Conservation (phyloP, 2,329 filamentous ascomycete genomes). For the Pseudogymnoascus sp. region DNA sequence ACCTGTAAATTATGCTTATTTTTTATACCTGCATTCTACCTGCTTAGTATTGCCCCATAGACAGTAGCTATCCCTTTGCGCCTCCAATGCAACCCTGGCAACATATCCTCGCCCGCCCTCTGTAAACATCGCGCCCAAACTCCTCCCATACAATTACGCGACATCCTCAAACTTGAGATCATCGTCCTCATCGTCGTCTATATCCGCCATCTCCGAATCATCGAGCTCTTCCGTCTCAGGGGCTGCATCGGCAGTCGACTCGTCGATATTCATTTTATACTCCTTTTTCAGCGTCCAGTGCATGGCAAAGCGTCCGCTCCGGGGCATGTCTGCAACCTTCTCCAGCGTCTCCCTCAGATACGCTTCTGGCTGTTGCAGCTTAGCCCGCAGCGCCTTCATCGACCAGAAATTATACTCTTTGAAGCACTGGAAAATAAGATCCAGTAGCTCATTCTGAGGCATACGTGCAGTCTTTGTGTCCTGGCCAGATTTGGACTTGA, state of each 20-base stretch:
- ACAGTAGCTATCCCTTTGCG: neutral
- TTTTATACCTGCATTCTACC: slow-evolving; percentile 1
- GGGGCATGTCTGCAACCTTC: slow-evolving; percentile 72
- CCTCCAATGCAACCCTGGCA: neutral
- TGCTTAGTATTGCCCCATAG: neutral
- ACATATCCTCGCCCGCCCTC: slow-evolving; percentile 11
- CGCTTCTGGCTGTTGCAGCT: slow-evolving; percentile 80
- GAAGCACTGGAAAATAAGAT: slow-evolving; percentile 77
- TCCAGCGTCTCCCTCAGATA: slow-evolving; percentile 81
- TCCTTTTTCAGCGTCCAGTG: slow-evolving; percentile 74
- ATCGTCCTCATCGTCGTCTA: slow-evolving; percentile 51
- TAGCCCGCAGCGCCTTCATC: slow-evolving; percentile 73
- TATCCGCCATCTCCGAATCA: slow-evolving; percentile 43
- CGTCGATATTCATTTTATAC: slow-evolving; percentile 48
- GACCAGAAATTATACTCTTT: slow-evolving; percentile 83
- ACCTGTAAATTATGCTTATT: slow-evolving; percentile 9
- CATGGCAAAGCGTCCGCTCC: slow-evolving; percentile 75
- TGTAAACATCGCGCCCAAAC: slow-evolving; percentile 14
- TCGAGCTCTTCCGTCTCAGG: slow-evolving; percentile 32
- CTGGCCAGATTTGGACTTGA: slow-evolving; percentile 53
- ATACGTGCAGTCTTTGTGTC: slow-evolving; percentile 86
- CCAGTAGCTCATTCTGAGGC: slow-evolving; percentile 77
- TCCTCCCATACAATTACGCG: slow-evolving; percentile 13
- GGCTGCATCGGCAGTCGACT: slow-evolving; percentile 40
- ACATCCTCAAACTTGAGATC: slow-evolving; percentile 74